Conservation (phyloP, 2,329 filamentous ascomycete genomes). For the Aspergillus ochraceus region DNA sequence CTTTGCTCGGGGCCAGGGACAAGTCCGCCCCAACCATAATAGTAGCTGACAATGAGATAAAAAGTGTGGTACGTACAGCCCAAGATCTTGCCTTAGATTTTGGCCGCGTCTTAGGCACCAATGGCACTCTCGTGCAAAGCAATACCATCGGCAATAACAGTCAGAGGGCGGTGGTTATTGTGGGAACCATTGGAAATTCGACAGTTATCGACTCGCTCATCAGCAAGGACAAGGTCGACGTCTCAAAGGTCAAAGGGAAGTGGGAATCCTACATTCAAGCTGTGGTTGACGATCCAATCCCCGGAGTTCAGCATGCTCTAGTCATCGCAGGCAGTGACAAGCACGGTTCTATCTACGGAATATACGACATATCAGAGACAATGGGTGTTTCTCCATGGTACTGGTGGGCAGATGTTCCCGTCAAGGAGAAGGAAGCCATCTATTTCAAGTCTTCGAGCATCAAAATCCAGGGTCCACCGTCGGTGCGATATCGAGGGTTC, state of each 20-base stretch:
- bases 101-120: constrained; percentile 67
- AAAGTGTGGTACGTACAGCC: constrained; percentile 65
- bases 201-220: constrained; percentile 61
- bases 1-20: too few species aligned
- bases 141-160: constrained; percentile 16
- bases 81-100: constrained; percentile 68
- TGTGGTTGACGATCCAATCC: constrained; percentile 58
- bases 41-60: too few species aligned
- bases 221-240: constrained; percentile 57
- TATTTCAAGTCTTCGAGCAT: too few species aligned
- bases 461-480: too few species aligned
- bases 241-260: constrained; percentile 57
- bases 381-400: too few species aligned
- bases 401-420: too few species aligned
- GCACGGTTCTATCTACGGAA: too few species aligned
- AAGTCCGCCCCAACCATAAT: too few species aligned
- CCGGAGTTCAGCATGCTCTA: constrained; percentile 58
- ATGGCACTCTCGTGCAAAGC: constrained; percentile 48
- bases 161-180: constrained; percentile 61
- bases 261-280: constrained; percentile 70
- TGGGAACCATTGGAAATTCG: constrained; percentile 67
- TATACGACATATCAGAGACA: too few species aligned
- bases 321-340: too few species aligned
- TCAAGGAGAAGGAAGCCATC: too few species aligned
- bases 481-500: too few species aligned